Conservation (phyloP, 257 asterid genomes). For the Thymus mandschuricus region DNA sequence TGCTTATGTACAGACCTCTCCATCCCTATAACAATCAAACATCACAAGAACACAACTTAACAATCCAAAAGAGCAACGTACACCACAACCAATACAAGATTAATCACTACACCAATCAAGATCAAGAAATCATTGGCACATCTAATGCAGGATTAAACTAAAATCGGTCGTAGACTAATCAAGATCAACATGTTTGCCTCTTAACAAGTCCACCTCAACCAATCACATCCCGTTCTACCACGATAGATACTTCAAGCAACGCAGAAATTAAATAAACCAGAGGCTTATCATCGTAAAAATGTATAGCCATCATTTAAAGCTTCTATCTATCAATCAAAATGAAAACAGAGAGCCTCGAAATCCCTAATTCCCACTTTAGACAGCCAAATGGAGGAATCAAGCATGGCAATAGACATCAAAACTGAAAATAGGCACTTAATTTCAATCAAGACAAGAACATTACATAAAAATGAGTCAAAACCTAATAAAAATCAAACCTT, state of each 20-base stretch:
- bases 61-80: not conserved
- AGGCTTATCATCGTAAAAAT: no score
- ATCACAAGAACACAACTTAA: conserved; percentile 4
- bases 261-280: not conserved
- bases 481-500: not conserved
- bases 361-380: conserved; percentile 21
- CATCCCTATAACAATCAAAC: conserved; percentile 54
- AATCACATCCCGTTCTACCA: conserved; percentile 2
- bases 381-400: conserved; percentile 13
- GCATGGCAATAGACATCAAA: not conserved
- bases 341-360: not conserved
- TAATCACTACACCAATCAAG: not conserved
- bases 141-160: no score
- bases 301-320: not conserved
- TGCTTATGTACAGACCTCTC: conserved; percentile 60
- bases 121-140: not conserved
- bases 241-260: not conserved
- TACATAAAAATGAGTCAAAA: conserved; percentile 8
- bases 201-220: no score
- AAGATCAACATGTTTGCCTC: no score
- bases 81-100: conserved; percentile 10
- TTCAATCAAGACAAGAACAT: not conserved
- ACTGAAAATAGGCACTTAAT: not conserved
- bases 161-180: no score
- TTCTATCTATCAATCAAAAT: not conserved